These are phyloP conservation scores for Saccharomycopsis sp. DNA, from an alignment of 805 yeast species.

Conservation along the genomic window DNA sequence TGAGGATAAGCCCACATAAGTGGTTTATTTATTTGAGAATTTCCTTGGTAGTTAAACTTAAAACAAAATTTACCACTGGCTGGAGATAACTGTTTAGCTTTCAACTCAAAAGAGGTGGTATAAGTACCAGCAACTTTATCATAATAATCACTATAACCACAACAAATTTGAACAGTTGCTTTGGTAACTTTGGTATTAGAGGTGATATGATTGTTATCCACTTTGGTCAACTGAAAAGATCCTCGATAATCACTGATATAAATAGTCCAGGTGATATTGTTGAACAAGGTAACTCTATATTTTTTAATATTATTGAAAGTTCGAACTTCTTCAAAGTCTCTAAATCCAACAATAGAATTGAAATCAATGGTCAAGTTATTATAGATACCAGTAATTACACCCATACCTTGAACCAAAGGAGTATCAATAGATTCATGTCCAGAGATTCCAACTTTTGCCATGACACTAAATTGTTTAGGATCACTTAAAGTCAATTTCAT, in stretches of 20 bases:
- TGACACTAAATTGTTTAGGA: slow-evolving; percentile 26
- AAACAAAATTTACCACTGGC: slow-evolving; percentile 37
- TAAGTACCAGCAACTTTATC: slow-evolving; percentile 66
- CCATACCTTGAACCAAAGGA: slow-evolving; percentile 47
- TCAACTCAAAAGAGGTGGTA: slow-evolving; percentile 37
- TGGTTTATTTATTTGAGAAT: slow-evolving; percentile 35
- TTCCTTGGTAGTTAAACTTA: slow-evolving; percentile 39
- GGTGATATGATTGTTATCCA: slow-evolving; percentile 27
- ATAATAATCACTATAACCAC: slow-evolving; percentile 39
- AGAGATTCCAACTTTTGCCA: slow-evolving; percentile 34
- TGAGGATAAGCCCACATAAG: slow-evolving; percentile 46
- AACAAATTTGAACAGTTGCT: slow-evolving; percentile 36
- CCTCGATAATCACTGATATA: slow-evolving; percentile 30
- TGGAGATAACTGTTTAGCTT: slow-evolving; percentile 42
- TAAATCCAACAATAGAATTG: slow-evolving; percentile 37
- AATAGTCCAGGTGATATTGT: slow-evolving; percentile 40
- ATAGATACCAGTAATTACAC: slow-evolving; percentile 41
- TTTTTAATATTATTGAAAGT: slow-evolving; percentile 32
- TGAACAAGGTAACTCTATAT: slow-evolving; percentile 42
- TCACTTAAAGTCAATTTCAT: slow-evolving; percentile 34
- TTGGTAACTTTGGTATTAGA: slow-evolving; percentile 36
- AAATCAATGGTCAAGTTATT: slow-evolving; percentile 35
- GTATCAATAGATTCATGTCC: slow-evolving; percentile 26
- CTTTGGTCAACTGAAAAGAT: slow-evolving; percentile 25
- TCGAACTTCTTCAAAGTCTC: slow-evolving; percentile 25